These are phyloP conservation scores for Ajuga chamaepitys DNA, from an alignment of 257 asterid genomes.

Conservation along the genomic window DNA sequence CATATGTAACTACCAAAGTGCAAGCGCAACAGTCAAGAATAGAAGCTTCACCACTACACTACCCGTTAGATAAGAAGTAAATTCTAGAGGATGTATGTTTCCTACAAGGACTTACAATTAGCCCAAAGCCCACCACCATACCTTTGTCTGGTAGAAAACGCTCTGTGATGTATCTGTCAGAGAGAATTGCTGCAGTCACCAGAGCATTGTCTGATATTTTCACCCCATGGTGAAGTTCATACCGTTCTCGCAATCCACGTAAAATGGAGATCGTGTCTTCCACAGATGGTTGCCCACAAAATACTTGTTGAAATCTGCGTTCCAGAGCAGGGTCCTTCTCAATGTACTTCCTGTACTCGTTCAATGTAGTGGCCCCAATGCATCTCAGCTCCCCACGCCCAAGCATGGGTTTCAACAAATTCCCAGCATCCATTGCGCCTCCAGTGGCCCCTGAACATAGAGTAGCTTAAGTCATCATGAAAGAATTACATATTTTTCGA, in stretches of 20 bases:
- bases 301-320: constrained; percentile 93
- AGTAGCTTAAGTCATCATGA: neutral
- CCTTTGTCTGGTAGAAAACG: constrained; percentile 96
- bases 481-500: neutral
- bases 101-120: neutral
- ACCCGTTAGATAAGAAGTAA: neutral
- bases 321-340: constrained; percentile 97
- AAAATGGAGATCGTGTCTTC: constrained; percentile 86
- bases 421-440: constrained; percentile 93
- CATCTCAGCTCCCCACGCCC: constrained; percentile 93
- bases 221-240: constrained; percentile 92
- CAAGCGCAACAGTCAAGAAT: neutral
- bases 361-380: constrained; percentile 89
- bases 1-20: neutral
- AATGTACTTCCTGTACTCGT: constrained; percentile 80
- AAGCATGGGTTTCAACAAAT: constrained; percentile 90
- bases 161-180: constrained; percentile 83
- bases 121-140: constrained; percentile 13
- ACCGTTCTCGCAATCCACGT: constrained; percentile 93
- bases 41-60: neutral
- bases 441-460: constrained; percentile 64
- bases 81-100: neutral
- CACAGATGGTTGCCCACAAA: constrained; percentile 85
- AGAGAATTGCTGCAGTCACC: constrained; percentile 80
- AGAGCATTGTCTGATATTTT: constrained; percentile 90